Conservation (phyloP, 1,284 basidiomycete genomes). For the Rhodotorula sp. region DNA sequence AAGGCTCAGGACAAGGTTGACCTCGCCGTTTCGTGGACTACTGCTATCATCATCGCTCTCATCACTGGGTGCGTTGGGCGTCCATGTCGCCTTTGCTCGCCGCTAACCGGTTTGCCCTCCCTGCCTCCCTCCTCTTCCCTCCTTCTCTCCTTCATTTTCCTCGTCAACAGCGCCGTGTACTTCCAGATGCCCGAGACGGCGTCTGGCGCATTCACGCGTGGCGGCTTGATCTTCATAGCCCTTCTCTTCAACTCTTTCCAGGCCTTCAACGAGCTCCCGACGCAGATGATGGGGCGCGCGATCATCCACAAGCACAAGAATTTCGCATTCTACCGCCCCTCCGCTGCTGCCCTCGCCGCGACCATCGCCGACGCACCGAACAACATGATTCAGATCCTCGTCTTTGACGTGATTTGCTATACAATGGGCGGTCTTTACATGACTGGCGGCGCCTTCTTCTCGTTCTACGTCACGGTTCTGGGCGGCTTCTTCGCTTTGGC, state of each 20-base stretch:
- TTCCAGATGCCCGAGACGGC: conserved; percentile 66
- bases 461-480: conserved; percentile 51
- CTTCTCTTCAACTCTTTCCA: conserved; percentile 68
- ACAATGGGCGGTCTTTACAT: conserved; percentile 53
- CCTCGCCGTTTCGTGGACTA: conserved; percentile 55
- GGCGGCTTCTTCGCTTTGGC: conserved; percentile 54
- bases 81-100: no score
- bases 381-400: conserved; percentile 53
- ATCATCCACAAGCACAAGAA: conserved; percentile 58
- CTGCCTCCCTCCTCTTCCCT: no score
- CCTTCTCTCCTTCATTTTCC: background rate
- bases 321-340: conserved; percentile 77
- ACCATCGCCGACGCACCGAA: conserved; percentile 55
- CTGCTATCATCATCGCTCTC: conserved; percentile 61
- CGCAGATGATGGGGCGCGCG: conserved; percentile 68
- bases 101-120: conserved; percentile 59
- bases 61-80: conserved; percentile 65
- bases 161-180: conserved; percentile 24
- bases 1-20: conserved; percentile 79
- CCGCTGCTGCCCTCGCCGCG: conserved; percentile 66
- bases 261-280: conserved; percentile 59
- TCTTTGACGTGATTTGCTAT: conserved; percentile 53
- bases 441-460: conserved; percentile 55
- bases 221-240: conserved; percentile 65
- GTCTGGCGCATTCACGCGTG: conserved; percentile 80